Percentiles rank a stretch among this genome's conserved stretches.
phyloP scores from a whole-genome alignment of 257 asterid genomes.

The Capsicum rhomboideum region DNA sequence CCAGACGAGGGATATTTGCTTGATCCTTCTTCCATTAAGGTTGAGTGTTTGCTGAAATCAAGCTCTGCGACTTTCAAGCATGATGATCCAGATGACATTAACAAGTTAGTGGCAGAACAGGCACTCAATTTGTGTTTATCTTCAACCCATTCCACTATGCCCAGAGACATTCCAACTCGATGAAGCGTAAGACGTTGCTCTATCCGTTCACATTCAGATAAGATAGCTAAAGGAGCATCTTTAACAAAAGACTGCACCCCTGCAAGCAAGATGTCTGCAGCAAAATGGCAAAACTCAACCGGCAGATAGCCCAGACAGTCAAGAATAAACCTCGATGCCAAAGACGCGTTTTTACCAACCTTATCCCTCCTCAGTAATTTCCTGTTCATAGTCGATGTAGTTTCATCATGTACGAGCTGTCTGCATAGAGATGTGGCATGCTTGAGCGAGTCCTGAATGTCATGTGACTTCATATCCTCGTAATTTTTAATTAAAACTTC shows the following conservation, averaged over 20 bases:
- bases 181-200: slow-evolving; percentile 80
- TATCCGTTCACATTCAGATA: slow-evolving; percentile 52
- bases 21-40: slow-evolving; percentile 11
- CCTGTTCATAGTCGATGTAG: slow-evolving; percentile 12
- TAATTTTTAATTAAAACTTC: slow-evolving; percentile 44
- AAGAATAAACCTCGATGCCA: slow-evolving; percentile 56
- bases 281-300: slow-evolving; percentile 72
- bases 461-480: slow-evolving; percentile 25
- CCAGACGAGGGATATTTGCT: slow-evolving; percentile 10
- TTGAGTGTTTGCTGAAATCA: slow-evolving; percentile 20
- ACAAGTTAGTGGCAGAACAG: slow-evolving; percentile 18
- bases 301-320: slow-evolving; percentile 84
- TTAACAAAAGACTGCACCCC: slow-evolving; percentile 62
- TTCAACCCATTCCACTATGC: slow-evolving; percentile 74
- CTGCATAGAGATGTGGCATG: slow-evolving; percentile 18
- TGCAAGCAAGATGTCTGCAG: slow-evolving; percentile 67
- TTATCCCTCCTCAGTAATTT: slow-evolving; percentile 20
- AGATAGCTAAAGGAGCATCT: slow-evolving; percentile 66
- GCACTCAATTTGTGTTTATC: slow-evolving; percentile 52
- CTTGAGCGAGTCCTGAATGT: slow-evolving; percentile 11
- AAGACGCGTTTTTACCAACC: slow-evolving; percentile 24
- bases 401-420: slow-evolving; percentile 16
- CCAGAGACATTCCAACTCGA: slow-evolving; percentile 83
- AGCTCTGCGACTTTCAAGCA: slow-evolving; percentile 20
- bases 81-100: slow-evolving; percentile 26